Percentiles rank a stretch among this genome's conserved stretches.
Conservation (phyloP, 176 grass and related monocot genomes). For the Triticum turgidum region DNA sequence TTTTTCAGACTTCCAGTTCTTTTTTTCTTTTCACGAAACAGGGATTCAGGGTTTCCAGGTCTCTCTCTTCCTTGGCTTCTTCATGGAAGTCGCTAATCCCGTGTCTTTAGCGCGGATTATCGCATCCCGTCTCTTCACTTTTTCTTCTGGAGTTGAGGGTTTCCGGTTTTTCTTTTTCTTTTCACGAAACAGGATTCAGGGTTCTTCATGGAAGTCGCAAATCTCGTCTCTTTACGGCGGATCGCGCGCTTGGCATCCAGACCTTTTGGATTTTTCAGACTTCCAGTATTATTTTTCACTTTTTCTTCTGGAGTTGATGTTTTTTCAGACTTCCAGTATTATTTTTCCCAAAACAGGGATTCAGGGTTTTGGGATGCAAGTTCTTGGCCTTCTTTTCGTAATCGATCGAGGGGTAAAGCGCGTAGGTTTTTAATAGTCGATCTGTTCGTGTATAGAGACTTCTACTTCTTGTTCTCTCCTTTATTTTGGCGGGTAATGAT, state of each 20-base stretch:
- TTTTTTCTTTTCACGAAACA: not conserved
- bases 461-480: not conserved
- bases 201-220: not conserved
- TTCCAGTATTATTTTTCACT: no score
- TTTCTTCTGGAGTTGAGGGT: not conserved
- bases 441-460: not conserved
- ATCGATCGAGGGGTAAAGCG: not conserved
- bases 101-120: no score
- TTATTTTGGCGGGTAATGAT: not conserved
- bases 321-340: not conserved
- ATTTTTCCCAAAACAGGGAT: not conserved
- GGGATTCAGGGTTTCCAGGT: no score
- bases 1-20: not conserved
- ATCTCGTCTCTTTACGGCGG: not conserved
- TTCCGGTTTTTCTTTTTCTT: not conserved
- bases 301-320: not conserved
- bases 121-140: no score
- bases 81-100: not conserved
- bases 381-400: not conserved
- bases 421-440: not conserved
- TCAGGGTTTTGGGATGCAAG: not conserved
- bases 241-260: no score
- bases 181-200: no score
- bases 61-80: not conserved
- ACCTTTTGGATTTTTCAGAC: no score